These are phyloP conservation scores for Ceratobasidium sp. DNA, from an alignment of 1,284 basidiomycete species.

Conservation along the genomic window DNA sequence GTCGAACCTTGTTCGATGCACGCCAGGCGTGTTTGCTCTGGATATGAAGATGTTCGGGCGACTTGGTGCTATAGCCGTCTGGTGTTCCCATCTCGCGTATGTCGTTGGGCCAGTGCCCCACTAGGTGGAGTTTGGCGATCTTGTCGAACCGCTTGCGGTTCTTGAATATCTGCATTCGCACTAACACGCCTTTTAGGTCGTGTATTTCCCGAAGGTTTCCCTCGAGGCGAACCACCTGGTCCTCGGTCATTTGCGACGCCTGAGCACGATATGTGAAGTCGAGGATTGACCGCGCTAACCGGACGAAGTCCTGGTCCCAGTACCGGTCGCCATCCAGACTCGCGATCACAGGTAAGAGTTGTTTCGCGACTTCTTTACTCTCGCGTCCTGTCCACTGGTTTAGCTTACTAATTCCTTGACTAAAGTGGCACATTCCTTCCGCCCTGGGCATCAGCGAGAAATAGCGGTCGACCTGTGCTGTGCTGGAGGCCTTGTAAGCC, in stretches of 20 bases:
- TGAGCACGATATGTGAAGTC: slow-evolving; percentile 14
- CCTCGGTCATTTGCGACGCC: not conserved
- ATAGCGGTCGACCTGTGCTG: slow-evolving; percentile 29
- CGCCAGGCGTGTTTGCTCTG: slow-evolving; percentile 17
- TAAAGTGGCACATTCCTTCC: slow-evolving; percentile 27
- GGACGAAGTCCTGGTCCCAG: slow-evolving; percentile 35
- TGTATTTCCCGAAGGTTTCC: slow-evolving; percentile 29
- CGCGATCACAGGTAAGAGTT: slow-evolving; percentile 13
- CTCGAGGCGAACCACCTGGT: slow-evolving; percentile 33
- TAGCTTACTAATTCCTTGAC: slow-evolving; percentile 48
- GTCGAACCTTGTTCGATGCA: slow-evolving; percentile 27
- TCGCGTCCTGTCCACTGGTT: slow-evolving; percentile 55
- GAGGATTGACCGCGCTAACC: not conserved
- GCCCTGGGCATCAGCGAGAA: slow-evolving; percentile 33
- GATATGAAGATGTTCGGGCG: slow-evolving; percentile 48
- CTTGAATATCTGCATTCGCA: not conserved
- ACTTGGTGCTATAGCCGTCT: slow-evolving; percentile 48
- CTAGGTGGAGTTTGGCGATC: slow-evolving; percentile 45
- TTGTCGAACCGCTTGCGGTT: slow-evolving; percentile 8
- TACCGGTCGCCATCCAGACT: no score
- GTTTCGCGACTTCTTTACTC: slow-evolving; percentile 55
- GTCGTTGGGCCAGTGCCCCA: slow-evolving; percentile 34
- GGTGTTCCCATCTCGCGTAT: slow-evolving; percentile 46
- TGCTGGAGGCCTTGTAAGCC: slow-evolving; percentile 31
- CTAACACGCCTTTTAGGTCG: not conserved